phyloP scores from a whole-genome alignment of 2,329 filamentous ascomycete species.

The Diaporthe vexans region DNA sequence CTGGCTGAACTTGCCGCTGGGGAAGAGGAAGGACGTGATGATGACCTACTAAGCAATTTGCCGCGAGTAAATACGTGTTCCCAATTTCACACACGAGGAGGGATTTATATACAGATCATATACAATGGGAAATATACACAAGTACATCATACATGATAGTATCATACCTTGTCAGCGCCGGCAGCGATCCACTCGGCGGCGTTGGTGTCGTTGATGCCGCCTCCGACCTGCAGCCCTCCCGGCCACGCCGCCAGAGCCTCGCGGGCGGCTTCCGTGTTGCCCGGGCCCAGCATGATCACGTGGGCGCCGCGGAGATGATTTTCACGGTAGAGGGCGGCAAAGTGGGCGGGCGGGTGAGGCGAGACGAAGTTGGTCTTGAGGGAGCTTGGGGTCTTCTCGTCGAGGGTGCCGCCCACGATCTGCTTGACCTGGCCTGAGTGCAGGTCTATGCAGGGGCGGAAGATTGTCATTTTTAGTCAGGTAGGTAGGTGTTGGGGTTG shows the following conservation, averaged over 20 bases:
- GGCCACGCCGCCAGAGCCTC: slow-evolving; percentile 87
- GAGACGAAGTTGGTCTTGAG: slow-evolving; percentile 96
- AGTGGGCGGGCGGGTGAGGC: slow-evolving; percentile 83
- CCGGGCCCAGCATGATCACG: slow-evolving; percentile 95
- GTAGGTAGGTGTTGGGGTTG: background rate
- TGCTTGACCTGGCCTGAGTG: slow-evolving; percentile 99
- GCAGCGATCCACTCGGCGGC: slow-evolving; percentile 87
- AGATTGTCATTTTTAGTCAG: slow-evolving; percentile 82
- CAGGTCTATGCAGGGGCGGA: slow-evolving; percentile 96
- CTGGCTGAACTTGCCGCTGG: slow-evolving; percentile 84
- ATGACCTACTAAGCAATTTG: slow-evolving; percentile 78
- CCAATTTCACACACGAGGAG: background rate
- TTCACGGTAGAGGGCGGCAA: slow-evolving; percentile 84
- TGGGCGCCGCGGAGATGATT: slow-evolving; percentile 83
- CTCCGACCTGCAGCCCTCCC: slow-evolving; percentile 86
- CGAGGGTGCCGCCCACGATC: slow-evolving; percentile 95
- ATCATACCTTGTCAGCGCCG: slow-evolving; percentile 86
- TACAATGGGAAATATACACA: background rate
- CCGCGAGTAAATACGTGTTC: background rate
- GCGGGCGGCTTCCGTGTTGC: slow-evolving; percentile 83
- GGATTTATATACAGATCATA: background rate
- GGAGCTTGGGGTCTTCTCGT: slow-evolving; percentile 68
- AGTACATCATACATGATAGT: background rate
- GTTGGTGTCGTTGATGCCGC: slow-evolving; percentile 91
- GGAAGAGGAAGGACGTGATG: slow-evolving; percentile 96